Base-by-base conservation (phyloP, 129 eudicot genomes). In the Flaveria bidentis region DNA sequence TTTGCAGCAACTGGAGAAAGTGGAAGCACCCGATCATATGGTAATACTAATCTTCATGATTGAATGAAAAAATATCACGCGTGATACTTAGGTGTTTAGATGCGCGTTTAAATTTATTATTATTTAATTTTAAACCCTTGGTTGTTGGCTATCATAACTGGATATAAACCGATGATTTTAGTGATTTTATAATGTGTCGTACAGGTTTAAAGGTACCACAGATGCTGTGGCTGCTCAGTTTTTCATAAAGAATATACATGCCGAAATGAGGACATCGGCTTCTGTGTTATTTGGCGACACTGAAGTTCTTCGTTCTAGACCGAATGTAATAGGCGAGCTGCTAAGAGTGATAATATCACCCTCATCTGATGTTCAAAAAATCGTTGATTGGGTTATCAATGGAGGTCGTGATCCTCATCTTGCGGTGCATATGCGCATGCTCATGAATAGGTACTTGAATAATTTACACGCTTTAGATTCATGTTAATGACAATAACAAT, bases 11-110 rank as follows among this genome's bases (percentile, higher is more conserved):
- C 17, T 88, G 93, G 93, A 56, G 74, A 67, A 79, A 67, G 30
- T 88, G 93, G 93, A 78, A 88, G 70, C 90, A 88, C 17, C 90
- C 93, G 5, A 85, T 88, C 70, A 84, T 88, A 78, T 88, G 93
- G 93, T 88, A 83, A 79, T 16, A 33, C 30, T 28, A 28, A 4
- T 30, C 36, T 30, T 30, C 5, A 30, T 30, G 5, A 30, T 30
- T 30, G 36, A 30, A 30, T 30, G 5, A 4, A 0, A 28, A 30
- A 30, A 30, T 30, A 30, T 30, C 5, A 0, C 1, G 41, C 17
- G 13, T 62, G 58, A 11, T 33, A 50, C 8, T 28, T 25, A 20
- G 50, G 71, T 39, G 50, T 66, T 65, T 39, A 39, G 49, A 22
- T 9, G 15, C 5, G 6, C 64, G 11, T 11, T 28, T 1, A 62